These are phyloP conservation scores for Pythium plurisporium DNA, from an alignment of 352 stramenopile genomes.

Conservation along the genomic window DNA sequence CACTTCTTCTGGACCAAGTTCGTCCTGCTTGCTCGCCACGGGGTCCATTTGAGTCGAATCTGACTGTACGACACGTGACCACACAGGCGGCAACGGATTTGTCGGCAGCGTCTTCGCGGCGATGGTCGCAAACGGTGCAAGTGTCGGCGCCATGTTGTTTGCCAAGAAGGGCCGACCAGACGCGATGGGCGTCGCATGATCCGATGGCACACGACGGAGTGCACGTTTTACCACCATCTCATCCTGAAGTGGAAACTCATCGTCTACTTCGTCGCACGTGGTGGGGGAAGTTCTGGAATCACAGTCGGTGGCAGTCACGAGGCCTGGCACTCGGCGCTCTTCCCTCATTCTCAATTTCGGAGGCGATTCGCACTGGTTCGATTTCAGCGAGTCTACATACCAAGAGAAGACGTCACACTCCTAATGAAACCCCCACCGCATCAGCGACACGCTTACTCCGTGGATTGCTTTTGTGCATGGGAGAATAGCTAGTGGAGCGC, in stretches of 20 bases:
- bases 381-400: constrained; percentile 13
- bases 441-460: constrained; percentile 1
- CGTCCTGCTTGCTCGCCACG: background rate
- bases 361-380: constrained; percentile 53
- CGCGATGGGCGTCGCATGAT: background rate
- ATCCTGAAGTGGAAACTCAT: background rate
- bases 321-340: constrained; percentile 4
- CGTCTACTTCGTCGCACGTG: background rate
- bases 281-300: background rate
- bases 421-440: background rate
- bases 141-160: background rate
- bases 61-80: constrained; percentile 1
- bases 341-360: background rate
- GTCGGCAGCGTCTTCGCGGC: background rate
- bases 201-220: constrained; percentile 10
- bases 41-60: background rate
- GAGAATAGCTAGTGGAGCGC: constrained; percentile 1
- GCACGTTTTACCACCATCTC: constrained; percentile 1
- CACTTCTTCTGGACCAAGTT: background rate
- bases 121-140: constrained; percentile 9
- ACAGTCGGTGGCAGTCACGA: constrained; percentile 14
- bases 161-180: background rate
- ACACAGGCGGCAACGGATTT: constrained; percentile 6
- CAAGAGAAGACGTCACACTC: background rate
- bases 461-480: constrained; percentile 1